phyloP scores from a whole-genome alignment of 352 stramenopile species.

The Globisporangium alternatum region DNA sequence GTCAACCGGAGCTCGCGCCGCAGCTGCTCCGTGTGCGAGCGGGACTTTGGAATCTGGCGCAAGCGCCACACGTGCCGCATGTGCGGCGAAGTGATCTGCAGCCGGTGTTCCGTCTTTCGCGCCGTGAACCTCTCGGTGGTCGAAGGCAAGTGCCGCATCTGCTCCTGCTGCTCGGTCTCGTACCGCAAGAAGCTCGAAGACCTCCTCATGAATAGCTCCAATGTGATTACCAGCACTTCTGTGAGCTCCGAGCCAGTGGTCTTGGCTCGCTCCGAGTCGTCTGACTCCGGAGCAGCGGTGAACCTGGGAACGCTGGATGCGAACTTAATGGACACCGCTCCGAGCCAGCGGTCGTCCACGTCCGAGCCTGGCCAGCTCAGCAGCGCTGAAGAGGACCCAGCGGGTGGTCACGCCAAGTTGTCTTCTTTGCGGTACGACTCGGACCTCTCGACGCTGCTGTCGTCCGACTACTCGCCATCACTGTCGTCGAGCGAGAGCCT shows the following conservation, averaged over 20 bases:
- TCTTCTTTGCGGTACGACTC: constrained; percentile 23
- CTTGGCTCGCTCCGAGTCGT: not conserved
- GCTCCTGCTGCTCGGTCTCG: constrained; percentile 66
- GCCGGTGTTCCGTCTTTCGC: constrained; percentile 71
- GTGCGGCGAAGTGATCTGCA: constrained; percentile 79
- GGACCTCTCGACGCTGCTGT: constrained; percentile 35
- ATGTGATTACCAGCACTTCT: not conserved
- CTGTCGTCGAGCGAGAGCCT: constrained; percentile 17
- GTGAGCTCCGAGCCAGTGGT: not conserved
- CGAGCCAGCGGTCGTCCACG: not conserved
- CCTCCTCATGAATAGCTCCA: not conserved
- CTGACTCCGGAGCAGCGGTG: not conserved
- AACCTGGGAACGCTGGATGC: not conserved
- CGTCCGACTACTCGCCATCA: constrained; percentile 34
- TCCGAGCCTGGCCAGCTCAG: not conserved
- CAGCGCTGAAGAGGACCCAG: not conserved
- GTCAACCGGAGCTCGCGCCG: constrained; percentile 46
- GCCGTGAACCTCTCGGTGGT: constrained; percentile 55
- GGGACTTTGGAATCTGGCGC: constrained; percentile 65
- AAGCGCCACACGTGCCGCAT: constrained; percentile 81
- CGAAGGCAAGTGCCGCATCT: constrained; percentile 67
- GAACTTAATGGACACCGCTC: not conserved
- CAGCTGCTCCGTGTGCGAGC: constrained; percentile 59
- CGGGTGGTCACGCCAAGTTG: not conserved
- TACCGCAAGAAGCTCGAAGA: constrained; percentile 45